Evolutionary conservation across 116 monocot species (phyloP), one percentile per base, ranked within the genome.

Genomic region (Dioscorea cayenensis): DNA sequence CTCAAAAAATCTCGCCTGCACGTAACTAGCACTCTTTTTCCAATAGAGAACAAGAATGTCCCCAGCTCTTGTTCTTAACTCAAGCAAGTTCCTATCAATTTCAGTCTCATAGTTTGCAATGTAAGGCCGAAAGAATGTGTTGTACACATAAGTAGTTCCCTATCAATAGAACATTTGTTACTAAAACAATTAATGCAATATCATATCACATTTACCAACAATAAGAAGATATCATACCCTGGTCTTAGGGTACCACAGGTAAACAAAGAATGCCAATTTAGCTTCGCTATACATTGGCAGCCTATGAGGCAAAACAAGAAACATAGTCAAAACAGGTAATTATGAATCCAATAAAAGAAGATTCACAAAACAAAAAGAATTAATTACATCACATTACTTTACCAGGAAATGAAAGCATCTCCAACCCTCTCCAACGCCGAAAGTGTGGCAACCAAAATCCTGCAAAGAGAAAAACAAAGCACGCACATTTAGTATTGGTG

Each of bases 381-480:
- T 2, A 51, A 51, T 51, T 16, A 55, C 16, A 55, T 16, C 16
- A 55, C 55, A 55, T 5, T 18, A 55, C 38, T 89, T 43, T 80
- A 91, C 95, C 95, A 95, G 75, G 91, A 89, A 69, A 95, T 77
- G 48, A 89, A 85, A 68, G 77, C 64, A 76, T 95, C 95, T 52
- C 86, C 95, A 74, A 89, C 66, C 59, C 83, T 88, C 84, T 91
- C 91, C 22, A 82, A 78, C 17, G 89, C 67, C 7, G 89, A 79
- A 60, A 95, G 37, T 19, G 85, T 28, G 27, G 95, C 91, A 63
- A 95, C 80, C 76, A 95, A 83, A 77, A 95, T 95, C 95, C 95
- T 95, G 70, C 51, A 65, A 20, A 71, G 10, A 55, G 32, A n/a
- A n/a, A 62, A 62, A 62, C 8, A 27, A 59, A 59, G 12, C 18